Evolutionary conservation across 2,329 filamentous ascomycete species (phyloP), one percentile per base, ranked within the genome.

Genomic region (Apiospora sp.): DNA sequence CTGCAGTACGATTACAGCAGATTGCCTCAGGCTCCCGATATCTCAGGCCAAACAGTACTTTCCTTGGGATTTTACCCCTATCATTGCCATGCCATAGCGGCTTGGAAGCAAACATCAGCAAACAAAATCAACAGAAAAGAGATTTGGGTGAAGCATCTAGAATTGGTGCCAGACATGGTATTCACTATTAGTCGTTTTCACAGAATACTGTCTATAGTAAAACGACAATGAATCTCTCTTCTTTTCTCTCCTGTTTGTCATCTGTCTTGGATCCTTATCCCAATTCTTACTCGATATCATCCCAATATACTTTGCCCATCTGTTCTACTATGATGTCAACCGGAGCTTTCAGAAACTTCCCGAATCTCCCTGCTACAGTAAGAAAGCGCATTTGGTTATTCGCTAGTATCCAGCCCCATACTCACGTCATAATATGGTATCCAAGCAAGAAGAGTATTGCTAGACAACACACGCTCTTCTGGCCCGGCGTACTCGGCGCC

Each of bases 401-500:
- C 13, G 49, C 49, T 10, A 51, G 49, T 24, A 24, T 51, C 4
- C 10, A 51, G n/a, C n/a, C 49, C n/a, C 49, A 51, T 27, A 51
- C 49, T 27, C n/a, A 51, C 7, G 49, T 51, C 49, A 4, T 51
- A 24, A n/a, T 51, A 14, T 51, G 49, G 49, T 51, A 51, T 27
- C 49, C 49, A 12, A 27, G 49, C 49, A 27, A 51, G 4, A n/a
- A 27, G 6, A 67, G 34, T 22, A 67, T 67, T 10, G 14, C 61
- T 19, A 67, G 61, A 3, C 61, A 67, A 37, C 44, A 24, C 61
- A 27, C 43, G 37, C 34, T 34, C 37, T 44, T 43, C 7, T 67
- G 22, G 12, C 34, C 61, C 10, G 80, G 78, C 61, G n/a, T 51
- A 10, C 49, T 51, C 22, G n/a, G 3, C 4, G 12, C 10, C 3